Base-by-base conservation (phyloP, 75 land plant species). In the Chamaecyparis obtusa region DNA sequence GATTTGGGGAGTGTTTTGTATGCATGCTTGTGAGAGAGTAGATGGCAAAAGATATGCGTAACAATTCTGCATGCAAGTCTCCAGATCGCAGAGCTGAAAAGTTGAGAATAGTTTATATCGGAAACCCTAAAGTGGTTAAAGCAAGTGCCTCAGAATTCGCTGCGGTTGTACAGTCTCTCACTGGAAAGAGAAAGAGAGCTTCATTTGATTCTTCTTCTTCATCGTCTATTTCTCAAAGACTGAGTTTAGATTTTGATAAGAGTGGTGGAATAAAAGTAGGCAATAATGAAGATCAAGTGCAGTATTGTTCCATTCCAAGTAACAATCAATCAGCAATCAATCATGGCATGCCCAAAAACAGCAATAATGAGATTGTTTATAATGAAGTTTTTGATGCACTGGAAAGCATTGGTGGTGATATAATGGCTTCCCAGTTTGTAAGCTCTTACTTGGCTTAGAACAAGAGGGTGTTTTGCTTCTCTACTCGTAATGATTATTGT, bases 281-380 rank as follows among this genome's bases (percentile, higher is more conserved):
- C 8, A 37, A 75, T 39, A 19, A 33, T 33, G 39, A 36, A 35
- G 17, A n/a, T 74, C 36, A 14, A 74, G 0, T 9, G 9, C 33
- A 44, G 46, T 5, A 44, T 44, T 32, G 60, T 19, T 19, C 60
- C 4, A 57, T 57, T 57, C 60, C 60, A 95, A 57, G 60, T 21
- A n/a, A n/a, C n/a, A n/a, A n/a, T n/a, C n/a, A n/a, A n/a, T n/a
- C n/a, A n/a, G 0, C 60, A 57, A 57, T 57, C 3, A 19, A 16
- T 57, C 60, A 57, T 19, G 60, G 60, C 60, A 57, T 4, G 60
- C 24, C 60, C 24, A 5, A 5, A 19, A 55, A 55, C 57, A 55
- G 57, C 57, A 55, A 55, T 15, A 55, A 55, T 0, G 60, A 19
- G 60, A 57, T 19, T 48, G 49, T 55, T 55, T 14, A 55, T 17